Conservation (phyloP, 768 basidiomycete genomes). For the Serendipita sp. region DNA sequence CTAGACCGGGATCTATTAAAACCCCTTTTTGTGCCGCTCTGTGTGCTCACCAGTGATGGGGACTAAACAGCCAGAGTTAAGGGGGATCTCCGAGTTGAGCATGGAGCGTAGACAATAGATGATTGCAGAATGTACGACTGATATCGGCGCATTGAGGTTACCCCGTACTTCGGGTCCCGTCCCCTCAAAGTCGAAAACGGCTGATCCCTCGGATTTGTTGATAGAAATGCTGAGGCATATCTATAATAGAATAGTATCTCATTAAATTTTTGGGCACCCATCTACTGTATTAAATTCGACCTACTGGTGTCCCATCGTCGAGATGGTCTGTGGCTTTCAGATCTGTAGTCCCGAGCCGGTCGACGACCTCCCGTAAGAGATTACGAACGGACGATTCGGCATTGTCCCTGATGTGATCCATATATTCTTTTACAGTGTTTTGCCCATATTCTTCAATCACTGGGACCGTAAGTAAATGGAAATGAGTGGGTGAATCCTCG, state of each 20-base stretch:
- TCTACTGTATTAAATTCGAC: constrained; percentile 11
- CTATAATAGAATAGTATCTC: constrained; percentile 20
- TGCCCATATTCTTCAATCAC: constrained; percentile 79
- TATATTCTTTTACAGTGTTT: constrained; percentile 79
- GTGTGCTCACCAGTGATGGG: constrained; percentile 47
- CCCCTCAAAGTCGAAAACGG: constrained; percentile 70
- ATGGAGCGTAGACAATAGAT: constrained; percentile 83
- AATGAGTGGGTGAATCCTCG: background rate
- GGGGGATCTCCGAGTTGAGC: constrained; percentile 73
- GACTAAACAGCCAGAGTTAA: constrained; percentile 87
- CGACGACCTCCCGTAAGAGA: constrained; percentile 58
- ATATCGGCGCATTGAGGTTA: constrained; percentile 71
- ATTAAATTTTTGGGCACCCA: background rate
- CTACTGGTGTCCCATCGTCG: constrained; percentile 73
- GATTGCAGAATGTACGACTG: constrained; percentile 73
- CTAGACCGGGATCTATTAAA: constrained; percentile 19
- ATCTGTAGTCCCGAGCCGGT: constrained; percentile 45
- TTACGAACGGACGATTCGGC: constrained; percentile 77
- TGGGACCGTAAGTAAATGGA: constrained; percentile 15
- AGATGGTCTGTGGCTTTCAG: constrained; percentile 68
- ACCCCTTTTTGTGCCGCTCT: constrained; percentile 12
- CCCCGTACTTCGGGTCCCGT: constrained; percentile 73
- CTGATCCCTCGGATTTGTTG: constrained; percentile 53
- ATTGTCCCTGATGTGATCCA: constrained; percentile 78
- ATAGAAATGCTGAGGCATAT: constrained; percentile 67